Evolutionary conservation across 169 alveolate genomes (phyloP).

Genomic region (Cryptosporidium viatorum): DNA sequence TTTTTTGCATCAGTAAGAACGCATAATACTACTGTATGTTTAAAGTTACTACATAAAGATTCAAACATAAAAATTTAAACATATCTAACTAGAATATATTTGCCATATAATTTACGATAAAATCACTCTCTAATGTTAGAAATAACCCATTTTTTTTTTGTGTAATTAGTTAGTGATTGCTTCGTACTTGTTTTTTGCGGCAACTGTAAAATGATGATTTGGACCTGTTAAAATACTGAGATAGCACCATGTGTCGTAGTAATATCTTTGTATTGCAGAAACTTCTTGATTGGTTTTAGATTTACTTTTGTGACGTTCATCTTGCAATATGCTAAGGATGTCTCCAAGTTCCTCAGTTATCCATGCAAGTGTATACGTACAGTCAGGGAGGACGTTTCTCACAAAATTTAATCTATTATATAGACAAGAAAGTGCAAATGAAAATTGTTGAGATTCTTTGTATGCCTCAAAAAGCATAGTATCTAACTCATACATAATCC

Average conservation of each 20-base stretch:
- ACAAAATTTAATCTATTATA: slow-evolving; percentile 79
- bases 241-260: slow-evolving; percentile 74
- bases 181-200: slow-evolving; percentile 70
- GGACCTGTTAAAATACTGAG: slow-evolving; percentile 75
- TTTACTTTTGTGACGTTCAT: slow-evolving; percentile 21
- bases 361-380: slow-evolving; percentile 87
- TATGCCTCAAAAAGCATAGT: slow-evolving; percentile 81
- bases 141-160: neutral
- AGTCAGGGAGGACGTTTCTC: slow-evolving; percentile 81
- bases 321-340: slow-evolving; percentile 67
- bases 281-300: slow-evolving; percentile 43
- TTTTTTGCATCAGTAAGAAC: neutral
- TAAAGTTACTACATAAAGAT: too few species aligned
- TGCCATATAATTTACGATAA: neutral
- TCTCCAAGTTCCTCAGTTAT: slow-evolving; percentile 87
- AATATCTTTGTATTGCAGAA: slow-evolving; percentile 67
- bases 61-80: neutral
- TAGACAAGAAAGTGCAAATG: slow-evolving; percentile 78
- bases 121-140: neutral
- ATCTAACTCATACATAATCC: slow-evolving; percentile 81
- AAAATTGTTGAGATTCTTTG: slow-evolving; percentile 77
- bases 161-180: slow-evolving; percentile 5
- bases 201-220: slow-evolving; percentile 61
- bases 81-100: neutral
- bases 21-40: too few species aligned